Conservation (phyloP, 202 grass and related monocot genomes). For the Bolboschoenoplectus hybrid region DNA sequence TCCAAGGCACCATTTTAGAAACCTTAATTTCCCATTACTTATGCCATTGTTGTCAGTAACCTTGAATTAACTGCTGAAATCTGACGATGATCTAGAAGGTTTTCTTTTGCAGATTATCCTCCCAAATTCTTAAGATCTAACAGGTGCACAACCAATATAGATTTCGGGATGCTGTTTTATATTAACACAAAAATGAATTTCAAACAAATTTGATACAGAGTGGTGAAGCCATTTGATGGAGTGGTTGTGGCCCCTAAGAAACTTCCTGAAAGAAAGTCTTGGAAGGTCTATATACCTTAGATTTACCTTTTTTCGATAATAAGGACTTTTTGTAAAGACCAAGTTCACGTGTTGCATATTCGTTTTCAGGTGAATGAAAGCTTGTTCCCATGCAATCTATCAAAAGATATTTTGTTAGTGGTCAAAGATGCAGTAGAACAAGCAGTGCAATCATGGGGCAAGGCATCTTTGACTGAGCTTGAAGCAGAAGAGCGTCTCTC, state of each 20-base stretch:
- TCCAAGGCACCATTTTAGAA: constrained; percentile 5
- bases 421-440: constrained; percentile 83
- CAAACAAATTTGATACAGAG: constrained; percentile 49
- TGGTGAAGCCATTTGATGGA: constrained; percentile 79
- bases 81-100: not conserved
- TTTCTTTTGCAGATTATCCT: not conserved
- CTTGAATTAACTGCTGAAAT: constrained; percentile 21
- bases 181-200: not conserved
- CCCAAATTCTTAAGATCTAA: constrained; percentile 1
- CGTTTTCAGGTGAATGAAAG: constrained; percentile 76
- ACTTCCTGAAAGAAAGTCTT: constrained; percentile 73
- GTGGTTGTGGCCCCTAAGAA: constrained; percentile 74
- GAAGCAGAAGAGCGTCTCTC: constrained; percentile 93
- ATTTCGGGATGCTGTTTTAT: not conserved
- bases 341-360: constrained; percentile 29
- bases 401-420: constrained; percentile 70
- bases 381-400: constrained; percentile 92
- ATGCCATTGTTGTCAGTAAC: not conserved
- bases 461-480: constrained; percentile 78
- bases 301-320: not conserved
- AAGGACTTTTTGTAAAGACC: constrained; percentile 31
- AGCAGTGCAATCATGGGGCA: constrained; percentile 90
- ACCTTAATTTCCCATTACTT: not conserved
- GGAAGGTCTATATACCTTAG: constrained; percentile 73
- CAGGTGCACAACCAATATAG: not conserved